A percentile compares a stretch with the other conserved stretches of the same genome.
These are phyloP conservation scores for Vaccinium vitisidaea DNA, from an alignment of 148 eudicot genomes.

Conservation along the genomic window DNA sequence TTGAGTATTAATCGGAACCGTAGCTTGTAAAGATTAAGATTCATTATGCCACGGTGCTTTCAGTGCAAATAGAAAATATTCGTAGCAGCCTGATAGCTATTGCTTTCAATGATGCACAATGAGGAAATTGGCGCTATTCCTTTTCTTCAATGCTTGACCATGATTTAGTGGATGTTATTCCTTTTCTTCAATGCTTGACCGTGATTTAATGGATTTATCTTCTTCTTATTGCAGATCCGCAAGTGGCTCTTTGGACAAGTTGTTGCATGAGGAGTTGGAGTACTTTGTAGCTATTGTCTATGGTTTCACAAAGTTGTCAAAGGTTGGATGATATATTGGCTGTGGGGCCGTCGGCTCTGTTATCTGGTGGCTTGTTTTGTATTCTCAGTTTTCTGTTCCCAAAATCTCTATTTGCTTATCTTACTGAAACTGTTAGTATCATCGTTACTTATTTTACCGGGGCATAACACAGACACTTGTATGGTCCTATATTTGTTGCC, in stretches of 20 bases:
- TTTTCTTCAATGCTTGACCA: too few relatives aligned
- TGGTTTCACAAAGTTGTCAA: background rate
- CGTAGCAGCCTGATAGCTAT: background rate
- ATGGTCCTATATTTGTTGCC: background rate
- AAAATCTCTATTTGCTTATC: background rate
- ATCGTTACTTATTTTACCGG: background rate
- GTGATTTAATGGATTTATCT: background rate
- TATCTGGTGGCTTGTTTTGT: background rate
- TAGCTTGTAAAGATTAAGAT: too few relatives aligned
- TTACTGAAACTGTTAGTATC: background rate
- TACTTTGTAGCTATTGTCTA: slow-evolving; percentile 22
- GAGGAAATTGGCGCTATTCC: background rate
- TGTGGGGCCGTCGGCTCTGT: background rate
- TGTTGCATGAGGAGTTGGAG: slow-evolving; percentile 46
- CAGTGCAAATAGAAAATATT: background rate
- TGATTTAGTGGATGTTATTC: too few relatives aligned
- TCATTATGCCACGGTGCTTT: background rate
- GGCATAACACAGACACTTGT: slow-evolving; percentile 1
- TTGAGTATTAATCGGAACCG: too few relatives aligned
- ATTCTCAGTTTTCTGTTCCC: background rate
- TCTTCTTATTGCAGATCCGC: slow-evolving; percentile 63
- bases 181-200: background rate
- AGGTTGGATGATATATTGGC: background rate
- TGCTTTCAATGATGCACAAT: background rate
- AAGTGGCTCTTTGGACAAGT: slow-evolving; percentile 57